Base-by-base conservation (phyloP, 371 early-diverging fungal species). In the Mucor ambiguus region DNA sequence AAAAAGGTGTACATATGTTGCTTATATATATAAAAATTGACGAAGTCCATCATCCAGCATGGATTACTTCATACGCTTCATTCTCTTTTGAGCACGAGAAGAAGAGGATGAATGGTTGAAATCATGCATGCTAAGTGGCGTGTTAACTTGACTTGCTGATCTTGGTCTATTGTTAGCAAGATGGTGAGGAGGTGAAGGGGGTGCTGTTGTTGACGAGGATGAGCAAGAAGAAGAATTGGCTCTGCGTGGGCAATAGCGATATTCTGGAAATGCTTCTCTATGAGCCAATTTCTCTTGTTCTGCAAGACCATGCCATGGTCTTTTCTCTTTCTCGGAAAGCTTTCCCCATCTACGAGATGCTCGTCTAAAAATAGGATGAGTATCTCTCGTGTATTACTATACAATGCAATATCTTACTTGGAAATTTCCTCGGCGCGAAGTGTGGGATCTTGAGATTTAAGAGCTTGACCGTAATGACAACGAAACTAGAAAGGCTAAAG, bases 191-290 rank as follows among this genome's bases (percentile, higher is more conserved):
- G 73, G 63, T 10, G 68, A 61, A 28, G 63, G 46, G n/a, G 75
- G 68, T 24, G 69, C 64, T 3, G 63, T 56, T 4, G 66, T 63
- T 52, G 52, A 24, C 6, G 52, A 52, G 16, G 46, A 46, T 22
- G 46, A 22, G 8, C 46, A 46, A 16, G 68, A 60, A 16, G 68
- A 58, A 24, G 69, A 55, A 20, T 61, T 74, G 18, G 74, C 66
- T 29, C 79, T 68, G 60, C 77, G 77, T 3, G 82, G 82, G 29
- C 79, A 79, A 63, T 79, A 81, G 41, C 82, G 79, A 26, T 81
- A 81, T 64, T 81, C 82, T 61, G 82, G 82, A 65, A 81, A 81
- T 8, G 82, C 82, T 71, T 77, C 82, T 65, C 79, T 73, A 60
- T 81, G 82, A 10, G 81, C 81, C 11, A 70, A 52, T 52, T 78